Conservation (phyloP, 2,329 filamentous ascomycete genomes). For the Claviceps arundinis region DNA sequence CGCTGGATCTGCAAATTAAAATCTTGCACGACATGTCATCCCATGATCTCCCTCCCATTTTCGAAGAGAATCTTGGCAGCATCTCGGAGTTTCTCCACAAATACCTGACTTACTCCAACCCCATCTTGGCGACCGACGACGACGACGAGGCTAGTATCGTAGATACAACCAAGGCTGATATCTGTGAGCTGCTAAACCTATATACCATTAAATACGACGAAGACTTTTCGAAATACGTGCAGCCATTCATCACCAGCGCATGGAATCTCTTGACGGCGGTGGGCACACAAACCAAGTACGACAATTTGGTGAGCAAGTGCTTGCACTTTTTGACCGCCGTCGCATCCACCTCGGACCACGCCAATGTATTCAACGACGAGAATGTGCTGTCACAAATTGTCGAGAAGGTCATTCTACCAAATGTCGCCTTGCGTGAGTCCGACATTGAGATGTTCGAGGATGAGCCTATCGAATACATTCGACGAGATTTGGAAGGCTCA, state of each 20-base stretch:
- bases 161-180: slow-evolving; percentile 82
- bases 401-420: slow-evolving; percentile 90
- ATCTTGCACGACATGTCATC: slow-evolving; percentile 95
- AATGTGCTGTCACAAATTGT: slow-evolving; percentile 73
- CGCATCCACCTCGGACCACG: slow-evolving; percentile 63
- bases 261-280: slow-evolving; percentile 85
- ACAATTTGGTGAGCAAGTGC: slow-evolving; percentile 86
- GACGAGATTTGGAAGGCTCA: slow-evolving; percentile 86
- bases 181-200: slow-evolving; percentile 79
- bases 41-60: slow-evolving; percentile 87
- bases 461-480: slow-evolving; percentile 96
- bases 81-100: slow-evolving; percentile 78
- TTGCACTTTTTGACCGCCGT: slow-evolving; percentile 90
- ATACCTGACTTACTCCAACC: slow-evolving; percentile 81
- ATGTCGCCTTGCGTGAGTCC: slow-evolving; percentile 80
- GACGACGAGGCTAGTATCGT: slow-evolving; percentile 77
- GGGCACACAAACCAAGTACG: slow-evolving; percentile 81
- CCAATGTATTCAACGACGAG: slow-evolving; percentile 73
- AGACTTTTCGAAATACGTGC: slow-evolving; percentile 69
- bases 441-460: slow-evolving; percentile 96
- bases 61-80: slow-evolving; percentile 73
- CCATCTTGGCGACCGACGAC: slow-evolving; percentile 70
- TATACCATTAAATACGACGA: slow-evolving; percentile 95
- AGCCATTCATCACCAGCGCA: slow-evolving; percentile 75
- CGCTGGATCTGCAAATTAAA: slow-evolving; percentile 78